A percentile compares a stretch with the other conserved stretches of the same genome.
phyloP scores from a whole-genome alignment of 257 asterid species.

The Solanum sparsipilum region DNA sequence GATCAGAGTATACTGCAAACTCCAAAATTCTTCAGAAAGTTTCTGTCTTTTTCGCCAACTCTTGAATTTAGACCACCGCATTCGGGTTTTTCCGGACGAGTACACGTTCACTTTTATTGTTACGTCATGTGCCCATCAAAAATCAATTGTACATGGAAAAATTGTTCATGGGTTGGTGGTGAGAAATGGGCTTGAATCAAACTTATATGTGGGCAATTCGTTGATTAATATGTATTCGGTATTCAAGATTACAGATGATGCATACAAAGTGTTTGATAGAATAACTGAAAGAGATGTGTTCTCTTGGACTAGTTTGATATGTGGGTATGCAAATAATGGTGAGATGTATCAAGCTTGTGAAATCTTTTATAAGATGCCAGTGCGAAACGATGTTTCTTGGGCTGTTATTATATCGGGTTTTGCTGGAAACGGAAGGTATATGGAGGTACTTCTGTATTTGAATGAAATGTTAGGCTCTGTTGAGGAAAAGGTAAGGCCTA shows the following conservation, averaged over 20 bases:
- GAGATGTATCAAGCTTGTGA: too few relatives aligned
- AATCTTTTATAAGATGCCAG: too few relatives aligned
- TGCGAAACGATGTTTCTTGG: too few relatives aligned
- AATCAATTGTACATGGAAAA: slow-evolving; percentile 27
- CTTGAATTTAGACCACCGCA: slow-evolving; percentile 15
- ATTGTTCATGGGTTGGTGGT: slow-evolving; percentile 41
- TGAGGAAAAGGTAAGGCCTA: slow-evolving; percentile 16
- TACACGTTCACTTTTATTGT: slow-evolving; percentile 55
- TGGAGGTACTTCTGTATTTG: too few relatives aligned
- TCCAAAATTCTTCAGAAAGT: slow-evolving; percentile 29
- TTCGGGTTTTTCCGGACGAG: slow-evolving; percentile 33
- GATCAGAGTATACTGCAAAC: slow-evolving; percentile 53
- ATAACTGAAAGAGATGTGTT: slow-evolving; percentile 53
- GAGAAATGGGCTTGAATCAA: slow-evolving; percentile 27
- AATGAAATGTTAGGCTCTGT: too few relatives aligned
- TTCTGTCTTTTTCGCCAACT: slow-evolving; percentile 36
- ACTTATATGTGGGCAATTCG: slow-evolving; percentile 49
- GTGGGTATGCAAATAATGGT: too few relatives aligned
- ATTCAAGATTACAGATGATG: slow-evolving; percentile 30
- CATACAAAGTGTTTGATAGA: slow-evolving; percentile 42
- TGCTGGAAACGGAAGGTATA: too few relatives aligned
- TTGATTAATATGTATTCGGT: slow-evolving; percentile 38
- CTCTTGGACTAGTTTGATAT: slow-evolving; percentile 55
- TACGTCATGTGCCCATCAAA: slow-evolving; percentile 53
- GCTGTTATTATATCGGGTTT: too few relatives aligned